Evolutionary conservation across 192 early-diverging fungal species (phyloP), one percentile per base, ranked within the genome.

Genomic region (Umbelopsis sp.): DNA sequence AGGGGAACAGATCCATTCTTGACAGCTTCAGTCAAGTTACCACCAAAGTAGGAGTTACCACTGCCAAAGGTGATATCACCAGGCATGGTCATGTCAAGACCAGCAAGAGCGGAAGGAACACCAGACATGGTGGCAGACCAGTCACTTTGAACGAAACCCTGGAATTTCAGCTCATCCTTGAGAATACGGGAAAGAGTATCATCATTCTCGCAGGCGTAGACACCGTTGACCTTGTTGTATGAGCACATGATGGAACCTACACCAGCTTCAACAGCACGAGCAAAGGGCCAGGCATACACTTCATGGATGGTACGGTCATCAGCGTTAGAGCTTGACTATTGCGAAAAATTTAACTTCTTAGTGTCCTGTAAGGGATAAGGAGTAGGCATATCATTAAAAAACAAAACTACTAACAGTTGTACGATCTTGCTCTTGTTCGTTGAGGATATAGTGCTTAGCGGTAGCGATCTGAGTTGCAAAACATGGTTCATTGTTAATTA

Each of bases 221-320:
- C 72, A 8, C 78, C 67, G 73, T 91, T 89, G 20, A 89, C 11
- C 18, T 51, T 27, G 71, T 89, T 89, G 81, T 89, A 89, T 9
- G 79, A 25, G 64, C 88, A 86, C 88, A 89, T 89, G 67, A 89
- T 53, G 25, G 88, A 74, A 25, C 67, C 84, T 23, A 82, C 81
- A 35, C 87, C 89, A 46, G 82, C 86, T 47, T 81, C 86, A 22
- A 80, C 53, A 46, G 67, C 71, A 33, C 74, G 82, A 58, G 84
- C 70, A 67, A 91, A 89, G 37, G 88, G 85, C 30, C 61, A 72
- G n/a, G 87, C 47, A 64, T 89, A 89, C 71, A 89, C 67, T 74
- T 90, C 88, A 33, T 86, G 86, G 11, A 91, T 55, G 10, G 88
- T 82, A 49, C 82, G 75, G 48, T 81, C 73, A 69, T 86, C 86